Percentiles rank a stretch among this genome's conserved stretches.
phyloP scores from a whole-genome alignment of 257 asterid species.

The Nicotiana tomentosiformis region DNA sequence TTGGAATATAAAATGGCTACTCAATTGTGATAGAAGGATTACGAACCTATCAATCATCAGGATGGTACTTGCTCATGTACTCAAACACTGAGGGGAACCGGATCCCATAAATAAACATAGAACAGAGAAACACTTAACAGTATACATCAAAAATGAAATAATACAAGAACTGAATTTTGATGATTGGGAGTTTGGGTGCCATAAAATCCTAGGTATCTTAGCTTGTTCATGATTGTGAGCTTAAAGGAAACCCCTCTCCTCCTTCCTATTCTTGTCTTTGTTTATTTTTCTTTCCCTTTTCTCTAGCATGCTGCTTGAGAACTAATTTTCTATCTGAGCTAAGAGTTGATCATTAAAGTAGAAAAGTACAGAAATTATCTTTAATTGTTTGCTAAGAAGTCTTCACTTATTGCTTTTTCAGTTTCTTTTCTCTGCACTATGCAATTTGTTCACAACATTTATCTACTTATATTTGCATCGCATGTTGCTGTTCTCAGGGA shows the following conservation, averaged over 20 bases:
- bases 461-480: background rate
- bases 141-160: background rate
- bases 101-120: background rate
- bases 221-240: background rate
- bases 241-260: background rate
- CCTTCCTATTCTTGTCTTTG: background rate
- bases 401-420: background rate
- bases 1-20: background rate
- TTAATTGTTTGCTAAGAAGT: background rate
- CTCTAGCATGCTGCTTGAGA: background rate
- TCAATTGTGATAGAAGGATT: background rate
- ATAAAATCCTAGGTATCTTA: background rate
- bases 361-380: background rate
- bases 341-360: background rate
- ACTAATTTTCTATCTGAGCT: background rate
- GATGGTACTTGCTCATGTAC: background rate
- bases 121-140: background rate
- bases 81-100: background rate
- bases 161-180: background rate
- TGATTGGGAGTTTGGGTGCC: background rate
- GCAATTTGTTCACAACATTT: background rate
- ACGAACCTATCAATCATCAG: background rate
- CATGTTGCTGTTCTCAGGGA: conserved; percentile 51
- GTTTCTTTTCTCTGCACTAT: background rate
- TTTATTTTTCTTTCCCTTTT: background rate